phyloP scores from a whole-genome alignment of 345 rosid genomes.

The Brassica juncea region DNA sequence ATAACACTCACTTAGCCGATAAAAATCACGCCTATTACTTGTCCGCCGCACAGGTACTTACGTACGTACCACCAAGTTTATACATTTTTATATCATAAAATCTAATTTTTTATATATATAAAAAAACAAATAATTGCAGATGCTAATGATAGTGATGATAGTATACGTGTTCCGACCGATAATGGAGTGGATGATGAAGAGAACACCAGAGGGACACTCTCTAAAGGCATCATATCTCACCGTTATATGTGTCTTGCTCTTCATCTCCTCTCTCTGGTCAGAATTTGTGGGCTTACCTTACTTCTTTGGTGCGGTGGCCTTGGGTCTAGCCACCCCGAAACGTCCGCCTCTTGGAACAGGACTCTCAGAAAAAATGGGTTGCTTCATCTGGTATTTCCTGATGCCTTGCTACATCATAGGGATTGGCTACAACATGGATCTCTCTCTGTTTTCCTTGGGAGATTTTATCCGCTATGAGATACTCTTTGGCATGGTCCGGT shows the following conservation, averaged over 20 bases:
- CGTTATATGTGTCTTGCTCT: conserved; percentile 34
- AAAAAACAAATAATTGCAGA: conserved; percentile 7
- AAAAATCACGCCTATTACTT: background rate
- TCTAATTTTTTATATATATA: background rate
- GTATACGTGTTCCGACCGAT: conserved; percentile 43
- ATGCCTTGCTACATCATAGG: conserved; percentile 47
- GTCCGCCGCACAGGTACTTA: conserved; percentile 23
- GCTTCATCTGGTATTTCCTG: conserved; percentile 39
- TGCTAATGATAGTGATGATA: conserved; percentile 28
- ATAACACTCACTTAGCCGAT: background rate
- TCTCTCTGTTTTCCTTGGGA: background rate
- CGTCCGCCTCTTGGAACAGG: conserved; percentile 39
- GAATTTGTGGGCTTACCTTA: conserved; percentile 38
- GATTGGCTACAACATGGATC: conserved; percentile 36
- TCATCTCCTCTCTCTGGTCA: conserved; percentile 26
- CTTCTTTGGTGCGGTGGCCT: conserved; percentile 38
- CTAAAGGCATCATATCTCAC: conserved; percentile 36
- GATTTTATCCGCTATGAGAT: conserved; percentile 18
- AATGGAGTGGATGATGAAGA: conserved; percentile 45
- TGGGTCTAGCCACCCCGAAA: conserved; percentile 49
- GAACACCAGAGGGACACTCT: conserved; percentile 47
- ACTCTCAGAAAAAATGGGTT: conserved; percentile 42
- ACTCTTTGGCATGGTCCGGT: conserved; percentile 17
- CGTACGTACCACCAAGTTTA: background rate
- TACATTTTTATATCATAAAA: background rate